Evolutionary conservation across 2,329 filamentous ascomycete species (phyloP).

Genomic region (Colletotrichum orchidophilum): DNA sequence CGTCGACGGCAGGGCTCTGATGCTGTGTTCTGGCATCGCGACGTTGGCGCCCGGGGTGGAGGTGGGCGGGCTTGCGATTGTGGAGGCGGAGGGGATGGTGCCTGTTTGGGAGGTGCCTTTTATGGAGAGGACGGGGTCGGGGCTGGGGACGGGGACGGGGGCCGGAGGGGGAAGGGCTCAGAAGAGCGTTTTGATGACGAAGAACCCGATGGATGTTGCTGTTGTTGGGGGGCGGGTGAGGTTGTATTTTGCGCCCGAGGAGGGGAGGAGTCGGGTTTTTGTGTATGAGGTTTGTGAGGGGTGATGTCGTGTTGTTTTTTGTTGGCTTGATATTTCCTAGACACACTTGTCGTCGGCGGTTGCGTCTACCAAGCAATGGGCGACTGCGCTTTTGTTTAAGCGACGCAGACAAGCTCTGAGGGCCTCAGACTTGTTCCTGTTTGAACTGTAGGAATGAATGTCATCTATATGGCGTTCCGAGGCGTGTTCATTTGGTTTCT

Average conservation of each 20-base stretch:
- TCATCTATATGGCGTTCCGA: too few relatives aligned
- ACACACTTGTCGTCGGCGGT: too few relatives aligned
- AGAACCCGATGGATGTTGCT: slow-evolving; percentile 59
- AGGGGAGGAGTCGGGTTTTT: slow-evolving; percentile 56
- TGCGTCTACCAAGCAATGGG: too few relatives aligned
- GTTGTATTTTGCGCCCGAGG: slow-evolving; percentile 58
- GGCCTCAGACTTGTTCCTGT: too few relatives aligned
- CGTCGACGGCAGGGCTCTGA: slow-evolving; percentile 50
- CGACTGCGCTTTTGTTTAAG: too few relatives aligned
- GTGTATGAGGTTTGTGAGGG: slow-evolving; percentile 51
- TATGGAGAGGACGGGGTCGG: slow-evolving; percentile 46
- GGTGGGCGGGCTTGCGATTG: slow-evolving; percentile 57
- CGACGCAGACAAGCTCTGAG: too few relatives aligned
- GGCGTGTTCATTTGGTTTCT: too few relatives aligned
- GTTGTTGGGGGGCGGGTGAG: slow-evolving; percentile 54
- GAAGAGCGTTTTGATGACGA: slow-evolving; percentile 51
- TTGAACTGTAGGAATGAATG: too few relatives aligned
- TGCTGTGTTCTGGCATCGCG: slow-evolving; percentile 58
- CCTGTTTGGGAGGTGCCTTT: slow-evolving; percentile 57
- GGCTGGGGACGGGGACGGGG: slow-evolving; percentile 38
- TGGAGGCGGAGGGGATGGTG: slow-evolving; percentile 54
- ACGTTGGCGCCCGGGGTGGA: slow-evolving; percentile 42
- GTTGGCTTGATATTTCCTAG: too few relatives aligned
- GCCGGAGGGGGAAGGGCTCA: slow-evolving; percentile 18
- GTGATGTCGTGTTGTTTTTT: too few relatives aligned